phyloP scores from a whole-genome alignment of 192 early-diverging fungal genomes.

The Allomyces javanicus region DNA sequence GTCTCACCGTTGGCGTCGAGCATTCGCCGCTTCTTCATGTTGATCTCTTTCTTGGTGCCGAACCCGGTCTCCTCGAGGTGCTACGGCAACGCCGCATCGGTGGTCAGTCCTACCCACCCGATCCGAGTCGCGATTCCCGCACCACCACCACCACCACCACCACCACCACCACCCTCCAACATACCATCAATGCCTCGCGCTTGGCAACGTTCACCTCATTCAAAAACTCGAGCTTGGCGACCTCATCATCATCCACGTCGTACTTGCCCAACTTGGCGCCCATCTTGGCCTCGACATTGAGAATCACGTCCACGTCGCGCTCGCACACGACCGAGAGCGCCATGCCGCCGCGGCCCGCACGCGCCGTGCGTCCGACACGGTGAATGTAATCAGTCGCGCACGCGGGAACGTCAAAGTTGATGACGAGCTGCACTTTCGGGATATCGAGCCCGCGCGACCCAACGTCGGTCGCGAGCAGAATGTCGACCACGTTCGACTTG shows the following conservation, averaged over 20 bases:
- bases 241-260: slow-evolving; percentile 53
- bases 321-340: slow-evolving; percentile 74
- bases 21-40: neutral
- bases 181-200: slow-evolving; percentile 67
- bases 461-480: slow-evolving; percentile 92
- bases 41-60: neutral
- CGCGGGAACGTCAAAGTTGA: slow-evolving; percentile 90
- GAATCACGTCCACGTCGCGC: slow-evolving; percentile 65
- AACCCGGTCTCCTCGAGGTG: neutral
- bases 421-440: slow-evolving; percentile 70
- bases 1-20: neutral
- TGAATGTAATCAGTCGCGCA: slow-evolving; percentile 96
- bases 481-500: slow-evolving; percentile 61
- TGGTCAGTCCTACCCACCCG: too few species aligned
- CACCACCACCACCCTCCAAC: neutral
- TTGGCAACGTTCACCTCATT: slow-evolving; percentile 73
- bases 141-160: too few species aligned
- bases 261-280: slow-evolving; percentile 66
- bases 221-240: slow-evolving; percentile 47
- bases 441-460: slow-evolving; percentile 97
- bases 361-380: slow-evolving; percentile 90
- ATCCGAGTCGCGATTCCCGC: too few species aligned
- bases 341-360: slow-evolving; percentile 80
- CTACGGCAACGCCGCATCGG: neutral
- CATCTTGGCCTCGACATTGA: slow-evolving; percentile 74